Evolutionary conservation across 768 basidiomycete species (phyloP).

Genomic region (Symmetrospora coprosmae): DNA sequence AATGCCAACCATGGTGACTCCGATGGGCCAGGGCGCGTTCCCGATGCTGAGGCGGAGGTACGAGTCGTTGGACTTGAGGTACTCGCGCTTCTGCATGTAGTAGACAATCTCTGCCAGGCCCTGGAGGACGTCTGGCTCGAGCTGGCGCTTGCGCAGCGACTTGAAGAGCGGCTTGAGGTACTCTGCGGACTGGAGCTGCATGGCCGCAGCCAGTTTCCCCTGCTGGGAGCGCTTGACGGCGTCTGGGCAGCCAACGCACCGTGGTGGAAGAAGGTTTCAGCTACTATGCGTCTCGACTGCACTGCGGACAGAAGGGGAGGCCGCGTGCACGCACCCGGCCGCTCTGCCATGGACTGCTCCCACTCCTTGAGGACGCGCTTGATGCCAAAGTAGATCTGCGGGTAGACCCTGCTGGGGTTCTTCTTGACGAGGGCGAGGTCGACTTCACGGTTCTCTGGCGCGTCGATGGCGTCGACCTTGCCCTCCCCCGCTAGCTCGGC

Average conservation of each 20-base stretch:
- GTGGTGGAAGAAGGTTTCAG: too few relatives aligned
- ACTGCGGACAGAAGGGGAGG: neutral
- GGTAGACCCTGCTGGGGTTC: constrained; percentile 89
- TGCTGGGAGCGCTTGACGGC: constrained; percentile 72
- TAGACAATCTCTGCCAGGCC: constrained; percentile 78
- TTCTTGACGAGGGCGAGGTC: constrained; percentile 71
- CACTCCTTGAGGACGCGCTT: constrained; percentile 77
- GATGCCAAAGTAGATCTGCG: constrained; percentile 57
- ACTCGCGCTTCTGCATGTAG: constrained; percentile 88
- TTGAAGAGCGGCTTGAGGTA: constrained; percentile 96
- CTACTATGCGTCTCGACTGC: too few relatives aligned
- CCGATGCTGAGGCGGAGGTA: constrained; percentile 95
- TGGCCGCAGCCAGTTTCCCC: constrained; percentile 86
- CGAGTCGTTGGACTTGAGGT: constrained; percentile 88
- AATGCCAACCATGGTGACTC: constrained; percentile 95
- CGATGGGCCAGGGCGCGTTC: constrained; percentile 98
- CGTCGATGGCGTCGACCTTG: too few relatives aligned
- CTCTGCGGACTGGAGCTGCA: constrained; percentile 85
- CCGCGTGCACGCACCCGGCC: constrained; percentile 52
- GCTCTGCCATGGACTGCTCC: constrained; percentile 85
- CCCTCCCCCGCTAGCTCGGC: neutral
- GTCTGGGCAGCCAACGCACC: too few relatives aligned
- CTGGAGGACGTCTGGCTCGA: constrained; percentile 31
- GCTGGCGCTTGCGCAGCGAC: constrained; percentile 65
- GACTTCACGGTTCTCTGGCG: constrained; percentile 45